phyloP scores from a whole-genome alignment of 495 filamentous ascomycete species.

The Cudoniella acicularis region DNA sequence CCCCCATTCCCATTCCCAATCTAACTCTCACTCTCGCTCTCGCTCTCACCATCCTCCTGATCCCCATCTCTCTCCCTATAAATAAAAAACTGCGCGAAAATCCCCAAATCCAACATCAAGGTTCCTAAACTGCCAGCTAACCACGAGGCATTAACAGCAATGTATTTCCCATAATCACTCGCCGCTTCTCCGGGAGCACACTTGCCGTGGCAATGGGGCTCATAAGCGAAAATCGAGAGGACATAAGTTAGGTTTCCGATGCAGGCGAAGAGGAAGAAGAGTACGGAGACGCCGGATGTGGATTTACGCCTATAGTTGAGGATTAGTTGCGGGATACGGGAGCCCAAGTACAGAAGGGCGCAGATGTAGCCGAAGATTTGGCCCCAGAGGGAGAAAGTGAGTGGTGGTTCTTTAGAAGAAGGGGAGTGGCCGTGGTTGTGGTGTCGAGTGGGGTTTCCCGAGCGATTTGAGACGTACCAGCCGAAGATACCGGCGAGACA shows the following conservation, averaged over 20 bases:
- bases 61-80: conserved; percentile 35
- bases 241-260: conserved; percentile 93
- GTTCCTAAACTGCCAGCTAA: conserved; percentile 86
- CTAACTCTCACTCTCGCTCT: background rate
- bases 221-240: conserved; percentile 83
- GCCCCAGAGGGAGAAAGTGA: conserved; percentile 69
- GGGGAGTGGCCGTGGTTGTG: too few relatives aligned
- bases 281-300: conserved; percentile 83
- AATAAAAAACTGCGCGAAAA: conserved; percentile 90
- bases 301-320: conserved; percentile 87
- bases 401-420: too few relatives aligned
- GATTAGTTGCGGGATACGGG: conserved; percentile 80
- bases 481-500: conserved; percentile 77
- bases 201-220: conserved; percentile 50
- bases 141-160: conserved; percentile 87
- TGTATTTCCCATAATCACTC: conserved; percentile 67
- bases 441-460: too few relatives aligned
- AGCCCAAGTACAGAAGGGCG: conserved; percentile 83
- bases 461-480: conserved; percentile 68
- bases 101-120: conserved; percentile 72
- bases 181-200: conserved; percentile 54
- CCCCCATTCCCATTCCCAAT: conserved; percentile 3
- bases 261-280: conserved; percentile 97
- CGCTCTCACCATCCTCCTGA: conserved; percentile 2
- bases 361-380: conserved; percentile 86